Base-by-base conservation (phyloP, 1,284 basidiomycete species). In the Volvariella volvacea region DNA sequence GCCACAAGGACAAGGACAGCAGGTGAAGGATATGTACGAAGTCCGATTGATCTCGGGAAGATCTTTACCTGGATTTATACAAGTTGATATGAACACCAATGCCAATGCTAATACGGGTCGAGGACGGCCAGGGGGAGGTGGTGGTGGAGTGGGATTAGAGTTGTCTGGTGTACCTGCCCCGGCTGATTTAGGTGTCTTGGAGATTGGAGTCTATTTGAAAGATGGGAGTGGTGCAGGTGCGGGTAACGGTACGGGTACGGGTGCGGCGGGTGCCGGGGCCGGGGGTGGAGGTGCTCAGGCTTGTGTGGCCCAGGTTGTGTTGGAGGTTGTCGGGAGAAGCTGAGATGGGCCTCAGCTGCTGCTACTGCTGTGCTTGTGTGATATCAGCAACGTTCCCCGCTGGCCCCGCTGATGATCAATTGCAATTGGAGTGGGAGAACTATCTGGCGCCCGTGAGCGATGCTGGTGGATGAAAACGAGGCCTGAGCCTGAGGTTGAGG, bases 271-370 rank as follows among this genome's bases (percentile, higher is more conserved):
- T n/a, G n/a, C n/a, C 25, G 25, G 6, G 12, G 6, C 12, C 25
- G 6, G 6, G 6, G 25, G 25, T 28, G 25, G 25, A 12, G 12
- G 25, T 28, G 12, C 6, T 28, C 25, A 28, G 3, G 63, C 63
- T 39, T 81, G 80, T 54, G 61, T 83, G 8, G 78, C 71, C 36
- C 66, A 67, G 45, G 72, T 79, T 32, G 61, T 76, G 22, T 66
- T 85, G 14, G 78, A 83, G 52, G 74, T 85, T 45, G 71, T 81
- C 38, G 68, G 65, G 55, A 68, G 69, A 53, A 68, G 68, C 39
- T 69, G 51, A 55, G 30, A 36, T 36, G 7, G 25, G 25, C 25
- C 6, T n/a, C n/a, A n/a, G n/a, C n/a, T n/a, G n/a, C n/a, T n/a
- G n/a, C n/a, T n/a, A n/a, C n/a, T n/a, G n/a, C n/a, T n/a, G n/a